Conservation (phyloP, 2,329 filamentous ascomycete species). For the Colletotrichum higginsianum region DNA sequence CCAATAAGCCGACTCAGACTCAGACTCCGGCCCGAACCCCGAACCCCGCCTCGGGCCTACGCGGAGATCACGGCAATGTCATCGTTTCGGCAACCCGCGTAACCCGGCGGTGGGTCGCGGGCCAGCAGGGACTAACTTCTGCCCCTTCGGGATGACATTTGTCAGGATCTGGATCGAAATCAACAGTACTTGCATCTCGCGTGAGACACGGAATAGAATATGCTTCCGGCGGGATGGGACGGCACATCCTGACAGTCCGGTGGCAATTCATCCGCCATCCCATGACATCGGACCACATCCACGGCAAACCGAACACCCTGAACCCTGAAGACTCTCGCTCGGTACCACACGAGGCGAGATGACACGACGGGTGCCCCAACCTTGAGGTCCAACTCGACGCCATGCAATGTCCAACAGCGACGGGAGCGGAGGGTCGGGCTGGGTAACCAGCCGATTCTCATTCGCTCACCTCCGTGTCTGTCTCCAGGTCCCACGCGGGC, state of each 20-base stretch:
- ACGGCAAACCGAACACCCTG: neutral
- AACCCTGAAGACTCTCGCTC: neutral
- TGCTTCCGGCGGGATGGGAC: neutral
- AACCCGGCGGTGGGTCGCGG: neutral
- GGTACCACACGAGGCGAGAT: neutral
- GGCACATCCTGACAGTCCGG: neutral
- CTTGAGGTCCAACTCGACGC: neutral
- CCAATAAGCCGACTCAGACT: too few relatives aligned
- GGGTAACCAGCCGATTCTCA: slow-evolving; percentile 1
- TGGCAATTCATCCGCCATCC: neutral
- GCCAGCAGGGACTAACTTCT: neutral
- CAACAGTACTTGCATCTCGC: neutral
- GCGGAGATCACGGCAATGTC: neutral
- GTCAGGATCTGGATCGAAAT: neutral
- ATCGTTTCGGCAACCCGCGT: too few relatives aligned
- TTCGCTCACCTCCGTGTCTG: neutral
- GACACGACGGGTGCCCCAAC: neutral
- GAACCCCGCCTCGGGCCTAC: neutral
- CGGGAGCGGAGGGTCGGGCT: slow-evolving; percentile 5
- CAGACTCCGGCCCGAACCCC: too few relatives aligned
- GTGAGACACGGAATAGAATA: neutral
- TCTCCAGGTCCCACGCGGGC: neutral
- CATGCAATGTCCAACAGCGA: neutral
- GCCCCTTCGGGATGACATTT: neutral
- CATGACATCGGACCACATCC: neutral